Base-by-base conservation (phyloP, 441 rosid species). In the Flueggea neowawraea region DNA sequence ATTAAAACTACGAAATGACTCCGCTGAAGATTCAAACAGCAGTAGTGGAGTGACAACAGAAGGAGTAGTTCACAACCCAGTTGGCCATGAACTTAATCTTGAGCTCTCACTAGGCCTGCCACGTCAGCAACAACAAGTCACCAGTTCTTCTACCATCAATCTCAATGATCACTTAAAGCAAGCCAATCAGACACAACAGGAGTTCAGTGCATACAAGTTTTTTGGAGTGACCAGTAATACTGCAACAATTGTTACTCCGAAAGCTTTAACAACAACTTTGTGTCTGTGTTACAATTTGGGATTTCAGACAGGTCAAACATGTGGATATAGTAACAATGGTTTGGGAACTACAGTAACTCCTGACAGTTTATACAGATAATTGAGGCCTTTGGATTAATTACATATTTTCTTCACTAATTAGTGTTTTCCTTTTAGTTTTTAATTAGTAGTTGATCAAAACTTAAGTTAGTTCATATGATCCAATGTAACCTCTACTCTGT, bases 41-140 rank as follows among this genome's bases (percentile, higher is more conserved):
- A 74, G 75, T 73, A 71, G 78, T 63, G 82, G 72, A 28, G 50
- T 77, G 4, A 78, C 78, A 5, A 54, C 64, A 7, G 80, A 71
- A 31, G 76, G 68, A 52, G 47, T 39, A 3, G 31, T 57, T 0
- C 12, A 11, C 50, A 47, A 36, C 31, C 65, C 69, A 36, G 10
- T 12, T 31, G 63, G 68, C 15, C 63, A 13, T 48, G 14, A 31
- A 31, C 49, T 58, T 45, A 80, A 73, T 61, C 82, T 82, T 31
- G 80, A 80, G 16, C 84, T 80, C 48, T 82, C 84, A 8, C 73
- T 82, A 32, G 78, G 84, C 10, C 52, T 54, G 6, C 31, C 52
- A 10, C 31, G 7, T 31, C 52, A 13, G 43, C 62, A 47, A 31
- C 63, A 44, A 14, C 63, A 12, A 48, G 28, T 45, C 62, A 5